A percentile compares a stretch with the other conserved stretches of the same genome.
These are phyloP conservation scores for Mycena polygramma DNA, from an alignment of 768 basidiomycete species.

Conservation along the genomic window DNA sequence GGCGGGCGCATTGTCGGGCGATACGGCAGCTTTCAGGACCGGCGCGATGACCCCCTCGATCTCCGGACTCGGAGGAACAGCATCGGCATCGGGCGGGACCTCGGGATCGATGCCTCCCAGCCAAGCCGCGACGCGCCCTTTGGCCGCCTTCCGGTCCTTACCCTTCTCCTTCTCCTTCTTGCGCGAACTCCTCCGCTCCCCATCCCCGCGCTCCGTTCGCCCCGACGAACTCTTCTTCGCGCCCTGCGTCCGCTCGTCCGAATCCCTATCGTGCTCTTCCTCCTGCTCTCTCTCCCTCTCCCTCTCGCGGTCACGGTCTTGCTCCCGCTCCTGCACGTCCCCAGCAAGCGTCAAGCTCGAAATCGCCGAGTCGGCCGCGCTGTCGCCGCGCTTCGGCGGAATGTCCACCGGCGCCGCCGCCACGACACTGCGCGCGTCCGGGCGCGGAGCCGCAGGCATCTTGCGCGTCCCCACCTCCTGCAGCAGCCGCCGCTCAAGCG, in stretches of 20 bases:
- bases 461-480: conserved; percentile 83
- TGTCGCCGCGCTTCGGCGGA: conserved; percentile 28
- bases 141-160: conserved; percentile 56
- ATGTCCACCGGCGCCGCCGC: conserved; percentile 39
- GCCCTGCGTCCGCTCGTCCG: conserved; percentile 56
- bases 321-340: conserved; percentile 44
- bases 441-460: conserved; percentile 45
- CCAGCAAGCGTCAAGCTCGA: conserved; percentile 66
- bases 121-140: conserved; percentile 85
- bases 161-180: conserved; percentile 46
- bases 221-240: conserved; percentile 46
- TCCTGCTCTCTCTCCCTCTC: too few species aligned
- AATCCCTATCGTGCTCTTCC: conserved; percentile 49
- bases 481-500: conserved; percentile 74
- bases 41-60: conserved; percentile 18
- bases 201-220: conserved; percentile 41
- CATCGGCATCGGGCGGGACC: conserved; percentile 65
- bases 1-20: background rate
- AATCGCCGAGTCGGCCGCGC: conserved; percentile 64
- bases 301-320: conserved; percentile 35
- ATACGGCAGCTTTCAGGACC: background rate
- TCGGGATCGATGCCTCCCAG: conserved; percentile 74
- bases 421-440: conserved; percentile 51
- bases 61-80: conserved; percentile 55
- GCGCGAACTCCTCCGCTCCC: conserved; percentile 35